Evolutionary conservation across 2,329 filamentous ascomycete genomes (phyloP).

Genomic region (Fusarium virguliforme): DNA sequence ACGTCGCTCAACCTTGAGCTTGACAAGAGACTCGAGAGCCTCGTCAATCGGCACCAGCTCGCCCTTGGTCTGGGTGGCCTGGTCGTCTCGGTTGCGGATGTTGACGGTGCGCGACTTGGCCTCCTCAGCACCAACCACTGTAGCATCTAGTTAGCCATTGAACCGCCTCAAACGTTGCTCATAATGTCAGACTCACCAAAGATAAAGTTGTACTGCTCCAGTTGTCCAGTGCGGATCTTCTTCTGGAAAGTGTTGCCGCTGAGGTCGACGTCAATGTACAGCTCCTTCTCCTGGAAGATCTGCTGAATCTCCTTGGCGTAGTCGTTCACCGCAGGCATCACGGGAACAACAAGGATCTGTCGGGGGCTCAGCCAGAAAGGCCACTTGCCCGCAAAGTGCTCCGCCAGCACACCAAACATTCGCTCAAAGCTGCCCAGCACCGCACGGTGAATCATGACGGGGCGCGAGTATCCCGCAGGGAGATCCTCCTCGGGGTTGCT

Average conservation of each 20-base stretch:
- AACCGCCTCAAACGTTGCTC: not conserved
- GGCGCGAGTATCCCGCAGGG: slow-evolving; percentile 80
- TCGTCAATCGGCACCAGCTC: slow-evolving; percentile 72
- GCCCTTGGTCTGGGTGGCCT: slow-evolving; percentile 73
- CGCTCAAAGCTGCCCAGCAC: slow-evolving; percentile 80
- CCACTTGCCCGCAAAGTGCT: slow-evolving; percentile 91
- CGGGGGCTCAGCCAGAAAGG: slow-evolving; percentile 91
- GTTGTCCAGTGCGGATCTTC: slow-evolving; percentile 87
- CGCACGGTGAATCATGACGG: slow-evolving; percentile 90
- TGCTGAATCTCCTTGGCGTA: slow-evolving; percentile 83
- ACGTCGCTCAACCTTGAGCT: slow-evolving; percentile 66
- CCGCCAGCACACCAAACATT: slow-evolving; percentile 82
- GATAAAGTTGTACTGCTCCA: slow-evolving; percentile 88
- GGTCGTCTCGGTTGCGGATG: slow-evolving; percentile 76
- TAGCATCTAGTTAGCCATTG: slow-evolving; percentile 35
- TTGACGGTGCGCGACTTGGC: slow-evolving; percentile 73
- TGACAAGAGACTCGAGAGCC: slow-evolving; percentile 69
- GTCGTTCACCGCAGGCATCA: slow-evolving; percentile 84
- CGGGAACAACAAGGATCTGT: slow-evolving; percentile 74
- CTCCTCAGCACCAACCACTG: slow-evolving; percentile 75
- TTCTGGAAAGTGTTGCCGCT: slow-evolving; percentile 87
- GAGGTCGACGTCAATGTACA: slow-evolving; percentile 75
- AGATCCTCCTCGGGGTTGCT: slow-evolving; percentile 63
- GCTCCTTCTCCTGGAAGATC: slow-evolving; percentile 76
- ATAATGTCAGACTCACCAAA: slow-evolving; percentile 67